Evolutionary conservation across 257 asterid genomes (phyloP), one percentile per base, ranked within the genome.

Genomic region (Nyctanthes arbortristis): DNA sequence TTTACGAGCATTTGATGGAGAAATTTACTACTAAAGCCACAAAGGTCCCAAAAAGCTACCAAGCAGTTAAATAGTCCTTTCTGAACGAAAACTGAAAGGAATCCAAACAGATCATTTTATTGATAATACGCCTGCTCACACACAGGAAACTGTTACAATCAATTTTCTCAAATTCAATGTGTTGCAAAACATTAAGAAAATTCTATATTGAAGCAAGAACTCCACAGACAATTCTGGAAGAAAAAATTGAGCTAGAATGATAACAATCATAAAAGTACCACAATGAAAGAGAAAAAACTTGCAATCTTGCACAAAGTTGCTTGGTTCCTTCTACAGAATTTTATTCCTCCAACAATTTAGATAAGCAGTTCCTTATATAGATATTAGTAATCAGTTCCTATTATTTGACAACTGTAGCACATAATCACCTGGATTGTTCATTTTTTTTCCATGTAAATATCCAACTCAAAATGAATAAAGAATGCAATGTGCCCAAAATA

Each of bases 401-500:
- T 27, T 16, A 22, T 20, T 5, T 49, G 20, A 20, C 20, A 12
- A 49, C 57, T 49, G 55, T 49, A 49, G 20, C 27, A 22, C 0
- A 49, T 20, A 20, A 49, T 6, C 14, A 39, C 14, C 49, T 12
- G 14, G 4, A 39, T 13, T 39, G 12, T 39, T 18, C 3, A 40
- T 18, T 39, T 7, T 39, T 39, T 39, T 18, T 12, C 14, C 1
- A 39, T n/a, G 4, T 39, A 18, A 40, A 13, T 4, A 5, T 39
- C 12, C 14, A 39, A 39, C 14, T 39, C 49, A 39, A 12, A 14
- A 39, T 39, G 14, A 14, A 18, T 39, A 18, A 39, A 1, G 18
- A 49, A 52, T 68, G 74, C 32, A 40, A 24, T 67, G 36, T 63
- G 55, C 47, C 35, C 25, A 11, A 58, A 13, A 63, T 63, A 33